Base-by-base conservation (phyloP, 1,139 yeast genomes). In the Martiniozyma asiatica region DNA sequence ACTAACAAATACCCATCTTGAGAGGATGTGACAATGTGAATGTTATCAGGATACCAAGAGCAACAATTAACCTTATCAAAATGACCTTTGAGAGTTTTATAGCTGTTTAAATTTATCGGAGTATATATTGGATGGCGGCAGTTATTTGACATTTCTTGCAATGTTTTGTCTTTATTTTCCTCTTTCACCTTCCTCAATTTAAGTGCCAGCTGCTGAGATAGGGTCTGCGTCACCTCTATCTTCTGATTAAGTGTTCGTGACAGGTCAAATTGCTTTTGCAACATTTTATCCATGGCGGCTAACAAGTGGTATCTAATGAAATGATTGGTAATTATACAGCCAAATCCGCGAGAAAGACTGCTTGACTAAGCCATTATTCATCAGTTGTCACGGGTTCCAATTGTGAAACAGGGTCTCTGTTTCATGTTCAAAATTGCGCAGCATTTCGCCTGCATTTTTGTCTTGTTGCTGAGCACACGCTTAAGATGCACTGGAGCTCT, bases 1-100 rank as follows among this genome's bases (percentile, higher is more conserved):
- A 84, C 54, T 28, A 87, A 63, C 61, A 84, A 63, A 47, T 71
- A 79, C 2, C 95, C 95, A 53, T 87, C 96, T 49, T 82, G 94
- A 20, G 92, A 75, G 0, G 85, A 84, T 26, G 85, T 72, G 8
- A 84, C 56, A 3, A 87, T 49, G 25, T 61, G 63, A 24, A 58
- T 53, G 11, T 81, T 69, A 44, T 79, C 77, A 1, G 59, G 49
- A 30, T 75, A 66, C 89, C 94, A 80, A 32, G 71, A 63, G 40
- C 80, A 59, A 38, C 73, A 73, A 12, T 75, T 66, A 14, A 85
- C 67, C 48, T 85, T 82, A 44, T 75, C 78, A 40, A 67, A 71
- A 50, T 85, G 96, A 0, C 94, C 95, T 37, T 59, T 65, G 30
- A 80, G 58, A 0, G 69, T 51, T 16, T 55, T 51, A 6, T 58